Conservation (phyloP, 345 rosid genomes). For the Lepidium africanum region DNA sequence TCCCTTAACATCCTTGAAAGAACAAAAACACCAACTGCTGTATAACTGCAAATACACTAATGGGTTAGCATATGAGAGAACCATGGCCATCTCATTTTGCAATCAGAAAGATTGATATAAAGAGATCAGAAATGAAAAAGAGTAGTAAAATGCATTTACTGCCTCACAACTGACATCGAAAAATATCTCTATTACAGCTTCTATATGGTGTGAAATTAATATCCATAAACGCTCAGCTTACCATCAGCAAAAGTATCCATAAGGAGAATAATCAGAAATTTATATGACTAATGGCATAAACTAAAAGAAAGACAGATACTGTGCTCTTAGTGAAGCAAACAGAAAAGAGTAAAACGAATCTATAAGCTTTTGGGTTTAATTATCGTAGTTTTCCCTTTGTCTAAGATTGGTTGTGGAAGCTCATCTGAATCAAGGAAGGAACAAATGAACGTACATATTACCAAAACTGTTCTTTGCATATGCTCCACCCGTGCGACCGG, state of each 20-base stretch:
- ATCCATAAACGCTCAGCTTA: background rate
- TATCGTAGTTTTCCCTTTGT: background rate
- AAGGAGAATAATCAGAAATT: background rate
- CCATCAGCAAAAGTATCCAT: background rate
- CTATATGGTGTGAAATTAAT: background rate
- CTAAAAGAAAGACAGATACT: background rate
- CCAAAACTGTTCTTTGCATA: slow-evolving; percentile 99
- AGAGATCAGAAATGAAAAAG: background rate
- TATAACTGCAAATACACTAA: slow-evolving; percentile 46
- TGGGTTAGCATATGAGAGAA: background rate
- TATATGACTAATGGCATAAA: background rate
- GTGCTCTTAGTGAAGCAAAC: background rate
- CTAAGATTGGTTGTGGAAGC: background rate
- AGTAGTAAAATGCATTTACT: background rate
- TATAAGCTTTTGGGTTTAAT: background rate
- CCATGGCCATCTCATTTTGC: background rate
- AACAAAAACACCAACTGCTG: slow-evolving; percentile 97
- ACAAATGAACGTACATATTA: slow-evolving; percentile 55
- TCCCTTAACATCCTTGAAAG: slow-evolving; percentile 81
- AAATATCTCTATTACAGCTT: background rate
- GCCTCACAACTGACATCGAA: background rate
- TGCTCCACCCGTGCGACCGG: slow-evolving; percentile 86
- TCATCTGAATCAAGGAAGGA: background rate
- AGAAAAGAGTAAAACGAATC: background rate
- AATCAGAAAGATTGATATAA: background rate